phyloP scores from a whole-genome alignment of 2,329 filamentous ascomycete species.

The Aphanoascus verrucosus region DNA sequence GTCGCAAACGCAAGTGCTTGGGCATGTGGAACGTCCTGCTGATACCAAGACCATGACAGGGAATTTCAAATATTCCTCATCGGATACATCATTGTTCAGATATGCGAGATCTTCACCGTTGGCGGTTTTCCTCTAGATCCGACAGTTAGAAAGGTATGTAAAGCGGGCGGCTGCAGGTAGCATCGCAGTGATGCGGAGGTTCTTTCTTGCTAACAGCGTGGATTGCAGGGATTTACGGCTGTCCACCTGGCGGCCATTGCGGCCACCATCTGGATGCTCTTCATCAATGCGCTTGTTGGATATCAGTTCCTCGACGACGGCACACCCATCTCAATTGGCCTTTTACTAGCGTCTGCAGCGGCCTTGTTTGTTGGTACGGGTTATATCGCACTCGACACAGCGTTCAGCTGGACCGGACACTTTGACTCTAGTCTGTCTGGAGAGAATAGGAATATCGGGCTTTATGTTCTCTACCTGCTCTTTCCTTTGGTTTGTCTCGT shows the following conservation, averaged over 20 bases:
- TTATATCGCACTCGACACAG: slow-evolving; percentile 92
- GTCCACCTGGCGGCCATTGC: slow-evolving; percentile 84
- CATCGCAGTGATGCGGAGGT: neutral
- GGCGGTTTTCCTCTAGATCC: slow-evolving; percentile 71
- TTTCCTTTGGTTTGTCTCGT: slow-evolving; percentile 81
- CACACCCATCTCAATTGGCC: slow-evolving; percentile 67
- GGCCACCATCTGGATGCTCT: slow-evolving; percentile 78
- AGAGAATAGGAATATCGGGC: slow-evolving; percentile 61
- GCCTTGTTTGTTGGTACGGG: slow-evolving; percentile 78
- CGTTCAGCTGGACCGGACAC: slow-evolving; percentile 69
- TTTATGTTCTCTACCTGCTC: slow-evolving; percentile 91
- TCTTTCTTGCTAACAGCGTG: neutral
- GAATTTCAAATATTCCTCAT: slow-evolving; percentile 94
- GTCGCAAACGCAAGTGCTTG: neutral
- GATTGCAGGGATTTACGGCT: slow-evolving; percentile 68
- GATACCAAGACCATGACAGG: slow-evolving; percentile 39
- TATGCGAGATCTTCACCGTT: slow-evolving; percentile 94
- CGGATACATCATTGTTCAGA: slow-evolving; percentile 73
- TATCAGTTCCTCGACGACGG: slow-evolving; percentile 92
- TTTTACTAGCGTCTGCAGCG: slow-evolving; percentile 60
- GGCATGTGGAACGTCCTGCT: neutral
- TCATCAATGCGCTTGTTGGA: slow-evolving; percentile 84
- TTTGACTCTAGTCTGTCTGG: slow-evolving; percentile 53
- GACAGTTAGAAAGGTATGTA: slow-evolving; percentile 58
- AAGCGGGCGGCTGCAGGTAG: neutral